Evolutionary conservation across 208 protist genomes (phyloP), one percentile per base, ranked within the genome.

Genomic region (Trypanosoma theileri): DNA sequence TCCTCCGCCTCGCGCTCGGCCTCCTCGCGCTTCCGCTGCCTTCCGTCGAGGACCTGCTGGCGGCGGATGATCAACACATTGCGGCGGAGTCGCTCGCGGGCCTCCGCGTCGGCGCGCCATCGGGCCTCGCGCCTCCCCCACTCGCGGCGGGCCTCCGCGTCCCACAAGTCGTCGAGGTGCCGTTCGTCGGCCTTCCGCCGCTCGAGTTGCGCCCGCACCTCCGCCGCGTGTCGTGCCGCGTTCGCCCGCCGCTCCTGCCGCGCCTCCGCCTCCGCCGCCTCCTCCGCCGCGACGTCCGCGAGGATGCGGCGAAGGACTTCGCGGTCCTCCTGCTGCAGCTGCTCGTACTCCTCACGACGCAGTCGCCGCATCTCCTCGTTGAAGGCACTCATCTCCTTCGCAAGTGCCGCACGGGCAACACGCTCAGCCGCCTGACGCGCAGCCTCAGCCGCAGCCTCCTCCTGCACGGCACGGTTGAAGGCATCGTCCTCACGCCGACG

Each of bases 61-160:
- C 87, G 82, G 44, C 90, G 90, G 2, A 73, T 78, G 26, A 86
- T 85, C 44, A 95, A 78, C 26, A 95, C 80, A 63, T 75, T 92
- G 58, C 81, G 85, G 22, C 93, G 60, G 0, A 93, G 72, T 12
- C 62, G 31, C 40, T 93, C 75, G 12, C 90, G 86, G 70, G 77
- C 80, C 14, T 75, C 61, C 75, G 85, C 75, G 2, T 93, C 84
- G 16, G 80, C 81, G 16, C 75, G 55, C 88, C 90, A 95, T 53
- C 79, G 74, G 14, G 71, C 73, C 80, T 95, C 87, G 21, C 87
- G 87, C 70, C 88, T 90, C 62, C 51, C 85, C 90, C 90, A 95
- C 75, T 92, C 71, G 64, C 82, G 81, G 45, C 84, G 76, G 69
- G 83, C 93, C 26, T 79, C 90, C 75, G 93, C 86, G 54, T 84